These are phyloP conservation scores for Anethum foeniculum DNA, from an alignment of 140 eudicot species.

Conservation along the genomic window DNA sequence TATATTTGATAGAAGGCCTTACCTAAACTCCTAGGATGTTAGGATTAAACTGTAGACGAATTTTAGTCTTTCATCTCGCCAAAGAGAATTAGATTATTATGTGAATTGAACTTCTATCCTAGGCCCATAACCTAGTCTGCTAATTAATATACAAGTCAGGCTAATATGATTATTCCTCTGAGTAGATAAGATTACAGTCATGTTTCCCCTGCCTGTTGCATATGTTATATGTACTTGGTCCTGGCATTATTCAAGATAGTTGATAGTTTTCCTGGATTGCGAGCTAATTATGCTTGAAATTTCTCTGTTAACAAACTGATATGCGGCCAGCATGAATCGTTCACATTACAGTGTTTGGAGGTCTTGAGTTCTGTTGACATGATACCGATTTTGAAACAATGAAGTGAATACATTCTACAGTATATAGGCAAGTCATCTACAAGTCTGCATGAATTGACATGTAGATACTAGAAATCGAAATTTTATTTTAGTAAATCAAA, in stretches of 20 bases:
- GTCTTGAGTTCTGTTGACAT: conserved; percentile 2
- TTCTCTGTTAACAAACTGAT: background rate
- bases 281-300: background rate
- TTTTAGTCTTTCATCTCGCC: too few species aligned
- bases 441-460: background rate
- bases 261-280: background rate
- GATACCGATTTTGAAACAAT: background rate
- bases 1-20: background rate
- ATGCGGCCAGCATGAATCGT: background rate
- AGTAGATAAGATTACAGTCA: too few species aligned
- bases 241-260: background rate
- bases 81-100: too few species aligned
- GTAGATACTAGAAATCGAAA: background rate
- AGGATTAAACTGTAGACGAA: too few species aligned
- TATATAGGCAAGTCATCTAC: background rate
- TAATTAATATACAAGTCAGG: too few species aligned
- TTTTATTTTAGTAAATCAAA: background rate
- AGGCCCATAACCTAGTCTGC: too few species aligned
- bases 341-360: background rate
- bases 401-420: background rate
- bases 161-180: too few species aligned
- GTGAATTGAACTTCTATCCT: too few species aligned
- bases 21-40: background rate
- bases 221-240: background rate
- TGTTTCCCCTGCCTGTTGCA: background rate